phyloP scores from a whole-genome alignment of 2,329 filamentous ascomycete species.

The Xylaria arbuscula region DNA sequence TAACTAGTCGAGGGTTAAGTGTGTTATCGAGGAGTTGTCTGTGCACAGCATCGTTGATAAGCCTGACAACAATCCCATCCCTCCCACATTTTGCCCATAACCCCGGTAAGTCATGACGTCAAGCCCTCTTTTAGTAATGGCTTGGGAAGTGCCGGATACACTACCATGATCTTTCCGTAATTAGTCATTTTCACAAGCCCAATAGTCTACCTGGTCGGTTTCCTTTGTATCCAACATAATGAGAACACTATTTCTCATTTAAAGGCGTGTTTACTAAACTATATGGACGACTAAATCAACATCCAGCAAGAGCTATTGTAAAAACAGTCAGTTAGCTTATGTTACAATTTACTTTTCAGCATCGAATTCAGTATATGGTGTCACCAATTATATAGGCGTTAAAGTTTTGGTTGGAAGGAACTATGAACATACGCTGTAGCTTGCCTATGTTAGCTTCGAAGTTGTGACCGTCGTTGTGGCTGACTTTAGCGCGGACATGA shows the following conservation, averaged over 20 bases:
- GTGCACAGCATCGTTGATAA: neutral
- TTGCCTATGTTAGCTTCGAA: neutral
- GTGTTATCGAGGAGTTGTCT: neutral
- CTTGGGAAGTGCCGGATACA: neutral
- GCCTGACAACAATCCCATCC: neutral
- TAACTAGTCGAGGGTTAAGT: too few species aligned
- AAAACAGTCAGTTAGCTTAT: neutral
- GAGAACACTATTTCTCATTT: too few species aligned
- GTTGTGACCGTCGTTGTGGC: neutral
- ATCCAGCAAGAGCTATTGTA: neutral
- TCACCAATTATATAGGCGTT: too few species aligned
- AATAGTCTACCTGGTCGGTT: neutral
- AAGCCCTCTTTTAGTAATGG: neutral
- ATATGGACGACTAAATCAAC: neutral
- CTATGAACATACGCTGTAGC: neutral
- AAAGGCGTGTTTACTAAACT: too few species aligned
- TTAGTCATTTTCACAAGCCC: neutral
- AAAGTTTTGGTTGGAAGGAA: neutral
- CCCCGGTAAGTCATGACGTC: conserved; percentile 26
- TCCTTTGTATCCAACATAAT: neutral
- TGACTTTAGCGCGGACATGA: neutral
- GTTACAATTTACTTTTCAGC: too few species aligned
- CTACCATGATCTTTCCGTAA: neutral
- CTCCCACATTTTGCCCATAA: neutral
- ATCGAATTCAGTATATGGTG: too few species aligned